Base-by-base conservation (phyloP, 1,139 yeast species). In the Ogataea hybrid region DNA sequence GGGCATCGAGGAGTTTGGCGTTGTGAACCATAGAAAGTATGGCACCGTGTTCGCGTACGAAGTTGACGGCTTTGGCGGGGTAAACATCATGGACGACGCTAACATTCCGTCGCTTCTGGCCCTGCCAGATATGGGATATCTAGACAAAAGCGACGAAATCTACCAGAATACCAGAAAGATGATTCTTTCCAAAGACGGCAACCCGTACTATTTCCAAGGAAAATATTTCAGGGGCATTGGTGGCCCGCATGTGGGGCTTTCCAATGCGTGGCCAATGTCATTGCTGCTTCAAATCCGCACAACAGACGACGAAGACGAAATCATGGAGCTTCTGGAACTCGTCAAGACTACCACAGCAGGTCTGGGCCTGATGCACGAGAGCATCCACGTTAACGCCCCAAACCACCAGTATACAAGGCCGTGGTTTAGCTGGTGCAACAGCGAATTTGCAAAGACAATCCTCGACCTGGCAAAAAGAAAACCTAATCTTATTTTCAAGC, bases 351-450 rank as follows among this genome's bases (percentile, higher is more conserved):
- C 78, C 6, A 87, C 96, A 0, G 86, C 75, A 2, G 82, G 80
- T 0, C 67, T 87, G 14, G 96, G 96, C 0, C 70, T 88, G 44
- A 81, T 88, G 79, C 96, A 88, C 58, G 96, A 88, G 64, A 77
- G 86, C 48, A 78, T 88, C 4, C 69, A 84, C 50, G 95, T 87
- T 3, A 74, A 82, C 52, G 65, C 74, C 2, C 68, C 68, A 1
- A 33, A 16, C 6, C 57, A 60, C 8, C 82, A 82, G 1, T 83
- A 63, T 56, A 84, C 95, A 0, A 68, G 95, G 45, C 75, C 90
- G 2, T 88, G 96, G 96, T 89, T 89, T 66, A 85, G 96, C 3
- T 89, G 96, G 96, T 87, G 95, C 54, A 89, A 88, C 59, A 81
- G 95, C 1, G 96, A 88, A 62, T 87, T 88, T 64, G 96, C 92